Evolutionary conservation across 2,329 filamentous ascomycete genomes (phyloP).

Genomic region (Acrodontium crateriforme): DNA sequence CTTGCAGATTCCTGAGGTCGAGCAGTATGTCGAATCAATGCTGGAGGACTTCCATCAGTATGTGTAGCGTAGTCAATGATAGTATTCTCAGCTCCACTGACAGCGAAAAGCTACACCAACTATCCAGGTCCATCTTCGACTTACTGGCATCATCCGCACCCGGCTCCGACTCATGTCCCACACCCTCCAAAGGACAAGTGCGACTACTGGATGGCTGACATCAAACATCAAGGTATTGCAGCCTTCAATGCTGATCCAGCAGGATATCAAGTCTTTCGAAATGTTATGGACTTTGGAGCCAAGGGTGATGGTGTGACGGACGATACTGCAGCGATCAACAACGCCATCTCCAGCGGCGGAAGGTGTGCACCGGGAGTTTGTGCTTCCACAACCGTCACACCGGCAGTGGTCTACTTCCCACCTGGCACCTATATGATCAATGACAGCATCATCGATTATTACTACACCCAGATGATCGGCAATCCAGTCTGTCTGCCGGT

Average conservation of each 20-base stretch:
- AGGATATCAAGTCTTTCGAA: conserved; percentile 34
- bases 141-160: conserved; percentile 4
- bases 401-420: conserved; percentile 44
- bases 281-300: conserved; percentile 34
- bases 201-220: conserved; percentile 29
- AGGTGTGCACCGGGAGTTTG: conserved; percentile 29
- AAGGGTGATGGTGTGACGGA: conserved; percentile 37
- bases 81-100: conserved; percentile 1
- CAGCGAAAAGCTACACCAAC: conserved; percentile 4
- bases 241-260: conserved; percentile 31
- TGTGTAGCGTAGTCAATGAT: neutral
- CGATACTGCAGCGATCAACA: conserved; percentile 42
- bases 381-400: conserved; percentile 35
- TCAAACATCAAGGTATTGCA: conserved; percentile 35
- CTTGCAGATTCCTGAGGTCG: conserved; percentile 7
- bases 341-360: conserved; percentile 26
- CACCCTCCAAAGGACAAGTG: conserved; percentile 5
- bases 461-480: conserved; percentile 49
- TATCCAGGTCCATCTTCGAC: conserved; percentile 7
- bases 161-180: conserved; percentile 3
- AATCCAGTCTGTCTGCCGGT: conserved; percentile 44
- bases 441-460: conserved; percentile 45
- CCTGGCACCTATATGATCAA: conserved; percentile 46
- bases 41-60: conserved; percentile 3
- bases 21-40: conserved; percentile 4